A percentile compares a stretch with the other conserved stretches of the same genome.
phyloP scores from a whole-genome alignment of 2,329 filamentous ascomycete species.

The Aspergillus sp. region DNA sequence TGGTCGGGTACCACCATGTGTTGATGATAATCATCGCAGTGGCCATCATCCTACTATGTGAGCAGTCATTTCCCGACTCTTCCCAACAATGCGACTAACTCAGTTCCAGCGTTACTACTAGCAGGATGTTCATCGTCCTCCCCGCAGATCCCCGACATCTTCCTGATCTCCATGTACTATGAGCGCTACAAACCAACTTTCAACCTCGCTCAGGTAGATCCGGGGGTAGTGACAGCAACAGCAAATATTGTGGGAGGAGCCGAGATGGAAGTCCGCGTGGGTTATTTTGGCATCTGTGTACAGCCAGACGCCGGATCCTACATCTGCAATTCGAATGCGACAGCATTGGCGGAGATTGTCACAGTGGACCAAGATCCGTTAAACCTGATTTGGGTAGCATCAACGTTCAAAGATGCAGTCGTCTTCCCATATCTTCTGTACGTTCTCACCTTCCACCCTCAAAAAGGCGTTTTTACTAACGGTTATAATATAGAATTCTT shows the following conservation, averaged over 20 bases:
- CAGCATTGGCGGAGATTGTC: slow-evolving; percentile 84
- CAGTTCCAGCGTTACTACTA: slow-evolving; percentile 72
- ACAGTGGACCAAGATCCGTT: slow-evolving; percentile 90
- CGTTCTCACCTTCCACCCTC: slow-evolving; percentile 41
- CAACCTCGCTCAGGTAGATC: slow-evolving; percentile 85
- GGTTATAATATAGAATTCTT: slow-evolving; percentile 68
- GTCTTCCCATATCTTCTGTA: slow-evolving; percentile 96
- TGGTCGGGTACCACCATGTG: slow-evolving; percentile 76
- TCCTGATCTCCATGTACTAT: slow-evolving; percentile 98
- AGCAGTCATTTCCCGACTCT: slow-evolving; percentile 43
- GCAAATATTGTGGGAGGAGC: slow-evolving; percentile 86
- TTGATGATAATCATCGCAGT: slow-evolving; percentile 96
- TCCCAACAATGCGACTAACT: slow-evolving; percentile 23
- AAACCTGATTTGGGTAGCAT: slow-evolving; percentile 95
- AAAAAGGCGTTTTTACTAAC: not conserved
- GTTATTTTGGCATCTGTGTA: slow-evolving; percentile 97
- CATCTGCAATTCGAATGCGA: slow-evolving; percentile 97
- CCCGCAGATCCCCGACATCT: slow-evolving; percentile 91
- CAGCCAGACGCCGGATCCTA: slow-evolving; percentile 87
- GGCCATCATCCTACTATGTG: slow-evolving; percentile 92
- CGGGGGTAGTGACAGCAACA: slow-evolving; percentile 81
- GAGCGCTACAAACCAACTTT: slow-evolving; percentile 79
- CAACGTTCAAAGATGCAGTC: slow-evolving; percentile 97
- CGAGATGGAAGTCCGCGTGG: slow-evolving; percentile 83
- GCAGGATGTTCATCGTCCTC: slow-evolving; percentile 97